Percentiles rank a stretch among this genome's conserved stretches.
phyloP scores from a whole-genome alignment of 306 rosid species.

The Vicia faba region DNA sequence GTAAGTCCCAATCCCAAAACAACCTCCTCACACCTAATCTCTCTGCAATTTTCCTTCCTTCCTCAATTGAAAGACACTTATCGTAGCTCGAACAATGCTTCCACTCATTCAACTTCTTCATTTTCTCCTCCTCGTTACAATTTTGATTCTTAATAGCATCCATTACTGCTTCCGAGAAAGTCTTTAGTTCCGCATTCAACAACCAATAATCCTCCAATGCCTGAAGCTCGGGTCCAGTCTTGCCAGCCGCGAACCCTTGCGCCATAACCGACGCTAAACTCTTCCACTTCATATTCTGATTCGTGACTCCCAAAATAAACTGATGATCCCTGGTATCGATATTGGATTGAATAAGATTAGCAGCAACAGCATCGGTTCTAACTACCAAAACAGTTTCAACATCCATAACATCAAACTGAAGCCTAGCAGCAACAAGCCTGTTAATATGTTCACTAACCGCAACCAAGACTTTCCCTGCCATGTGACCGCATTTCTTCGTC shows the following conservation, averaged over 20 bases:
- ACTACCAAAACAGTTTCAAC: conserved; percentile 89
- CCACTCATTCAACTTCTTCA: conserved; percentile 71
- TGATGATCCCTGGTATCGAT: conserved; percentile 84
- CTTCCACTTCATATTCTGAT: conserved; percentile 57
- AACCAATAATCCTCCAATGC: conserved; percentile 76
- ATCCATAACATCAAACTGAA: conserved; percentile 95
- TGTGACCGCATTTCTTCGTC: conserved; percentile 94
- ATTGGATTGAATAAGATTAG: conserved; percentile 82
- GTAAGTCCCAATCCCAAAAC: conserved; percentile 95
- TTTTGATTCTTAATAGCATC: conserved; percentile 65
- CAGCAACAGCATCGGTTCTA: conserved; percentile 86
- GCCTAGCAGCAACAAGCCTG: conserved; percentile 85
- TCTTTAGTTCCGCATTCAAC: conserved; percentile 66
- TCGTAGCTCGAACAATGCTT: conserved; percentile 49
- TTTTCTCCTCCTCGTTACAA: conserved; percentile 56
- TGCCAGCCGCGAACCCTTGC: conserved; percentile 66
- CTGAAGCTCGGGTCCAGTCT: conserved; percentile 79
- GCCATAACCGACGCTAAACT: conserved; percentile 62
- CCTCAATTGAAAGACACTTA: conserved; percentile 69
- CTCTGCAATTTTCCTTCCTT: conserved; percentile 66
- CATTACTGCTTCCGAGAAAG: conserved; percentile 71
- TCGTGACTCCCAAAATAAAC: conserved; percentile 82
- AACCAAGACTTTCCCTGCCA: conserved; percentile 94
- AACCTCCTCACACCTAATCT: conserved; percentile 62
- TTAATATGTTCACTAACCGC: conserved; percentile 82